These are phyloP conservation scores for Actinomucor elegans DNA, from an alignment of 371 early-diverging fungal species.

Conservation along the genomic window DNA sequence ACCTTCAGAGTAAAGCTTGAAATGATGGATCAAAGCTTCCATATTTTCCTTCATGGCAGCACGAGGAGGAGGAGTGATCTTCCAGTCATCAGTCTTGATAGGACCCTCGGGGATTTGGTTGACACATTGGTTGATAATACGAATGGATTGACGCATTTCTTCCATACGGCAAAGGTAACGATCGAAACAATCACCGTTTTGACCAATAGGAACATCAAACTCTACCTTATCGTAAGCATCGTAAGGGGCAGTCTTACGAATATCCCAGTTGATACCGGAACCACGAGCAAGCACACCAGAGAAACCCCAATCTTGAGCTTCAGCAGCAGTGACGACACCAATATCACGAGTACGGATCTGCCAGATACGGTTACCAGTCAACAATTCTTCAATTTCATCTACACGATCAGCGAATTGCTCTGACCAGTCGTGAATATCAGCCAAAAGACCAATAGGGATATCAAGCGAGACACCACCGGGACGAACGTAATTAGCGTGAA, in stretches of 20 bases:
- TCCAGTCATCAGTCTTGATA: conserved; percentile 95
- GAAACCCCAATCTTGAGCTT: conserved; percentile 91
- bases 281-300: conserved; percentile 96
- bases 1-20: conserved; percentile 97
- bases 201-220: conserved; percentile 96
- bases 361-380: conserved; percentile 95
- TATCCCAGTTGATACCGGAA: conserved; percentile 92
- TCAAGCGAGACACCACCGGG: conserved; percentile 96
- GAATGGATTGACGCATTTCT: conserved; percentile 97
- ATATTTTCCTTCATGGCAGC: conserved; percentile 97
- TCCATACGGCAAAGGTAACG: conserved; percentile 95
- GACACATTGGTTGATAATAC: conserved; percentile 94
- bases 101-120: conserved; percentile 95
- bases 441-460: conserved; percentile 89
- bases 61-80: conserved; percentile 91
- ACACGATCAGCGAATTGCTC: conserved; percentile 85
- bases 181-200: conserved; percentile 95
- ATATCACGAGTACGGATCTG: conserved; percentile 85
- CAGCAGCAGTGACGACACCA: conserved; percentile 83
- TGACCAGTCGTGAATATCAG: conserved; percentile 95
- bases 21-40: conserved; percentile 98
- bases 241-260: conserved; percentile 92
- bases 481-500: conserved; percentile 97
- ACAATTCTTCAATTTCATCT: conserved; percentile 93
- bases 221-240: conserved; percentile 95